These are phyloP conservation scores for Dendrocalamus latiflorus DNA, from an alignment of 202 grass and related monocot species.

Conservation along the genomic window DNA sequence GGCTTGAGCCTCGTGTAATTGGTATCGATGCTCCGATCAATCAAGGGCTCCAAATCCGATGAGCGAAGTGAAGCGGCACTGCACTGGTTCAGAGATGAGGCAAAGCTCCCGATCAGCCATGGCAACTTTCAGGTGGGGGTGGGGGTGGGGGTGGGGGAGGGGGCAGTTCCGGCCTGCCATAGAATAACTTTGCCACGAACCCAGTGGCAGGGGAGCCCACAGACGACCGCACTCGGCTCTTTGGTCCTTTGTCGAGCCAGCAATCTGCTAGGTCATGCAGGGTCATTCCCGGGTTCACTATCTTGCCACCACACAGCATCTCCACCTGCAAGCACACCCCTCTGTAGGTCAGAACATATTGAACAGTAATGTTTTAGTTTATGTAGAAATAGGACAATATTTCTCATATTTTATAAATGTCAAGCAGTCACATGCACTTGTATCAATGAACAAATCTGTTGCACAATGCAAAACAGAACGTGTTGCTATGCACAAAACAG, in stretches of 20 bases:
- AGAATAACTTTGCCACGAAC: constrained; percentile 47
- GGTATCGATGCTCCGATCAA: neutral
- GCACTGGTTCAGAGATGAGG: neutral
- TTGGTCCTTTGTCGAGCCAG: constrained; percentile 37
- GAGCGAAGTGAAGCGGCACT: neutral
- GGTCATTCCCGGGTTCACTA: constrained; percentile 32
- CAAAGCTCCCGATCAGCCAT: neutral
- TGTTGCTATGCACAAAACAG: neutral
- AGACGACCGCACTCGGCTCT: constrained; percentile 24
- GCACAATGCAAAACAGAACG: neutral
- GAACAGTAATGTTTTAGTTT: neutral
- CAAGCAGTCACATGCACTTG: neutral
- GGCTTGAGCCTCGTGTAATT: neutral
- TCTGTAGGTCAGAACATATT: neutral
- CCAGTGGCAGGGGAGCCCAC: constrained; percentile 36
- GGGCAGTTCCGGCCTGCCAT: constrained; percentile 29
- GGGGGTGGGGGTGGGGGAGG: neutral
- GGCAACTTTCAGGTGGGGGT: neutral
- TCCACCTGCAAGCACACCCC: constrained; percentile 50
- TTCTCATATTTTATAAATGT: neutral
- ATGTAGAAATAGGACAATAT: neutral
- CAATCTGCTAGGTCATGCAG: constrained; percentile 40
- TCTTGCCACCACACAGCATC: constrained; percentile 40
- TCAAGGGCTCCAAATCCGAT: neutral
- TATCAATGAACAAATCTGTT: neutral